Evolutionary conservation across 768 basidiomycete species (phyloP), one percentile per base, ranked within the genome.

Genomic region (Suillus luteus): DNA sequence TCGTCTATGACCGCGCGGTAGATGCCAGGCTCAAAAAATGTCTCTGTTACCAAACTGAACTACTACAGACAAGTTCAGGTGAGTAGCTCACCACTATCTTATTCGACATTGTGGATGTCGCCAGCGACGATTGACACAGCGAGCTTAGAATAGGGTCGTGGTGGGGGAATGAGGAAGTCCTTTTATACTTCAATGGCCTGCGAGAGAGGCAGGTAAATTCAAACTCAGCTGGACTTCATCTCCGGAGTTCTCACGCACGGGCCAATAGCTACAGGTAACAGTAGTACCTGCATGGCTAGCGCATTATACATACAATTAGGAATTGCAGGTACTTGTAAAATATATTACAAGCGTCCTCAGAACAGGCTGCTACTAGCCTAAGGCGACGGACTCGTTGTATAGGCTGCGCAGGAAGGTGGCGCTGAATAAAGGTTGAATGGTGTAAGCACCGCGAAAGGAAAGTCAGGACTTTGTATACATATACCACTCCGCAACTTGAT

Each of bases 1-100:
- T 98, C 95, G 86, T 97, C 95, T 79, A 99, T 98, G 78, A 99
- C 91, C 64, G 86, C 76, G 67, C 96, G 92, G 79, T 99, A 99
- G 70, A 93, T 91, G 69, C 78, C 72, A 74, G 95, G 95, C 95
- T 96, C 88, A 86, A 84, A 77, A 79, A 73, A 78, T 77, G 72
- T 76, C 78, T 76, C 80, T 71, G 86, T 83, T 80, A 81, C 80
- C 78, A 70, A 73, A 67, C 75, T 78, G 75, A 75, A 81, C 83
- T 85, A 85, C 83, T 81, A 83, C 79, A 75, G 76, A 79, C 77
- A 78, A 78, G 79, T 78, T 82, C 78, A 81, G 77, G 85, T 84
- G 87, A 86, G 84, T 81, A 87, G 90, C 92, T 92, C 86, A 95
- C 94, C 88, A 96, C 95, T 83, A 95, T 93, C 84, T 96, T 96